Conservation (phyloP, 2,329 filamentous ascomycete genomes). For the Fusarium foetens region DNA sequence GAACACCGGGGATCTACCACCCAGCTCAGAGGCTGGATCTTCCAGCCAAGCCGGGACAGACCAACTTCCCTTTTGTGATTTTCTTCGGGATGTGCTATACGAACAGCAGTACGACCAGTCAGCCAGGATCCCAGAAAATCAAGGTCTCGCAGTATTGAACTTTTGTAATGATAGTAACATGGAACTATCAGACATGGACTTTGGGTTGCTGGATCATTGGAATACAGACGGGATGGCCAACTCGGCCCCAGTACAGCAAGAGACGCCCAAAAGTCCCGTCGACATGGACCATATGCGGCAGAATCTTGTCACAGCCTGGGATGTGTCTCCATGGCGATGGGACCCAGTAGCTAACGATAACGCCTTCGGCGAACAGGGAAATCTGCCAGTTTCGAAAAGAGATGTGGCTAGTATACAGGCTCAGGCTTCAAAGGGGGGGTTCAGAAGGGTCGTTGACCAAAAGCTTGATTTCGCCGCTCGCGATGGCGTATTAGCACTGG, state of each 20-base stretch:
- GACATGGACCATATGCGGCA: slow-evolving; percentile 60
- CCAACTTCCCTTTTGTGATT: slow-evolving; percentile 59
- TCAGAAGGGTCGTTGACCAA: slow-evolving; percentile 56
- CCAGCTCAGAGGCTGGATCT: slow-evolving; percentile 30
- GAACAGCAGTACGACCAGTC: slow-evolving; percentile 54
- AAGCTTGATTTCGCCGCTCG: slow-evolving; percentile 60
- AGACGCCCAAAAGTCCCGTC: slow-evolving; percentile 47
- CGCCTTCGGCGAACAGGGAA: slow-evolving; percentile 56
- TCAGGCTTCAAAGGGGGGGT: slow-evolving; percentile 50
- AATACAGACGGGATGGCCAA: slow-evolving; percentile 53
- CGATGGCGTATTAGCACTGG: slow-evolving; percentile 72
- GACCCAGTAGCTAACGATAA: slow-evolving; percentile 57
- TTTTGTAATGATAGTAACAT: slow-evolving; percentile 62
- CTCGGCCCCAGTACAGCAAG: slow-evolving; percentile 33
- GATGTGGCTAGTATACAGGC: slow-evolving; percentile 54
- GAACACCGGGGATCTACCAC: slow-evolving; percentile 30
- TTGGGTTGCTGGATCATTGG: slow-evolving; percentile 61
- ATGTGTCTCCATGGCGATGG: slow-evolving; percentile 63
- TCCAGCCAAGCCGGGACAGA: slow-evolving; percentile 44
- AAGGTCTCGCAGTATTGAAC: slow-evolving; percentile 58
- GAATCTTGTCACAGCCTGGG: slow-evolving; percentile 60
- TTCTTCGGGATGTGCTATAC: slow-evolving; percentile 62
- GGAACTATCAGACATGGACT: slow-evolving; percentile 63
- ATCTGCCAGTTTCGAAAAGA: slow-evolving; percentile 55
- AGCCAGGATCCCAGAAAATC: slow-evolving; percentile 51